Percentiles rank a stretch among this genome's conserved stretches.
Conservation (phyloP, 1,139 yeast species). For the Candida sp. region DNA sequence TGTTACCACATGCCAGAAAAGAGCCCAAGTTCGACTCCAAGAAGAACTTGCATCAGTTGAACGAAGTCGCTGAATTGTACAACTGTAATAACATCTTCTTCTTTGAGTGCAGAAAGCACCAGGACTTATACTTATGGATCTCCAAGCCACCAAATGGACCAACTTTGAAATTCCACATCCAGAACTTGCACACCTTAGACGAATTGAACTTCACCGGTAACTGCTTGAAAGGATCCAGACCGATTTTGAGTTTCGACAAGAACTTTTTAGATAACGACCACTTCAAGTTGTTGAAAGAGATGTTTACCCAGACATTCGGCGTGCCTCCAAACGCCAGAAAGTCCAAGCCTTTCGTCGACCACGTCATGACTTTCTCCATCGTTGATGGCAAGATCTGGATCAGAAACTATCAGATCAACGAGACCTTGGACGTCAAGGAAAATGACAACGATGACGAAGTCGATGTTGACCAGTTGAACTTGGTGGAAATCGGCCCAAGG, state of each 20-base stretch:
- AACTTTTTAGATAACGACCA: conserved; percentile 67
- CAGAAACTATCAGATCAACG: conserved; percentile 92
- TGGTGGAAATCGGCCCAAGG: conserved; percentile 98
- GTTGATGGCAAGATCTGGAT: conserved; percentile 97
- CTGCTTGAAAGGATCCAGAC: conserved; percentile 95
- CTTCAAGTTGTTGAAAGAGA: conserved; percentile 77
- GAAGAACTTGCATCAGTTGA: conserved; percentile 84
- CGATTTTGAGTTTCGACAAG: conserved; percentile 88
- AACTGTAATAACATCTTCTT: conserved; percentile 95
- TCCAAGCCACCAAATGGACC: conserved; percentile 99
- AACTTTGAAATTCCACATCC: conserved; percentile 90
- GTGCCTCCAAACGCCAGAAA: conserved; percentile 97
- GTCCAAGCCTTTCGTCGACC: conserved; percentile 94
- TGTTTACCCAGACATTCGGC: conserved; percentile 87
- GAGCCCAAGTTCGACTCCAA: conserved; percentile 97
- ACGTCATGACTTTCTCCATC: conserved; percentile 89
- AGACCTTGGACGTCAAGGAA: conserved; percentile 56
- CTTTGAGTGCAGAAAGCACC: conserved; percentile 97
- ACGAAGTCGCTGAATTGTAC: conserved; percentile 96
- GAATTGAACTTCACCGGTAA: conserved; percentile 97
- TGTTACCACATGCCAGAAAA: conserved; percentile 95
- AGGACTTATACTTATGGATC: conserved; percentile 93
- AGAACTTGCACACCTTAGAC: conserved; percentile 95
- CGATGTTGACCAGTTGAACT: conserved; percentile 58
- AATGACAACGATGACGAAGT: conserved; percentile 42